Base-by-base conservation (phyloP, 1,284 basidiomycete genomes). In the Papiliotrema terrestris region DNA sequence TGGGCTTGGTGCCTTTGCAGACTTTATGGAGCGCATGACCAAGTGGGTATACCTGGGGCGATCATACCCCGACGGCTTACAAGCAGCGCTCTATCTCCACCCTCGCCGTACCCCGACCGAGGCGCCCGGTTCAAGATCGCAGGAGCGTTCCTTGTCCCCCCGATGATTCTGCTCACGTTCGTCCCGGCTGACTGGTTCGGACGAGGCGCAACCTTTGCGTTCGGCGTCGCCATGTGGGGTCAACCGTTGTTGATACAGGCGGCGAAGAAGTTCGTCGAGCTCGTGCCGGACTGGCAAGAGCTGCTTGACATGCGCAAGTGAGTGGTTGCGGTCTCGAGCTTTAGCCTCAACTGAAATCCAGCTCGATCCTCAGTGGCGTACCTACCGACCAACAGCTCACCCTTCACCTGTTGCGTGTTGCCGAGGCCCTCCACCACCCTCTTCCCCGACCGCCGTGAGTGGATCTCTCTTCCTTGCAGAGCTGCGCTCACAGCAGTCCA, bases 321-420 rank as follows among this genome's bases (percentile, higher is more conserved):
- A 57, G 71, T 64, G 45, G 29, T 32, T 5, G 29, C 29, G 57
- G 19, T 44, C 9, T 8, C 25, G 26, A 25, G 13, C 3, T 19
- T 8, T 61, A 14, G 29, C 29, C 29, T 32, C 29, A 6, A 6
- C 32, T 23, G 19, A 61, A 38, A 8, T 13, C 13, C 47, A 81
- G 80, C 68, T 80, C 80, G 2, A 61, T 83, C 38, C 67, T 83
- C 17, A 78, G 74, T 22, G 77, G 80, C 11, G 81, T 83, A 0
- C 83, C 83, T 2, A 84, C 83, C 45, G 80, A 84, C 58, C 81
- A 82, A 4, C 83, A 84, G 59, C 75, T 83, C 39, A 80, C 81
- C 0, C 68, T 83, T 3, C 80, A 82, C 32, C 65, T 83, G 29
- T 68, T 83, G 2, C 77, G 82, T 15, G 77, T 82, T 26, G 79